Base-by-base conservation (phyloP, 2,329 filamentous ascomycete species). In the Chaetomium sp. region DNA sequence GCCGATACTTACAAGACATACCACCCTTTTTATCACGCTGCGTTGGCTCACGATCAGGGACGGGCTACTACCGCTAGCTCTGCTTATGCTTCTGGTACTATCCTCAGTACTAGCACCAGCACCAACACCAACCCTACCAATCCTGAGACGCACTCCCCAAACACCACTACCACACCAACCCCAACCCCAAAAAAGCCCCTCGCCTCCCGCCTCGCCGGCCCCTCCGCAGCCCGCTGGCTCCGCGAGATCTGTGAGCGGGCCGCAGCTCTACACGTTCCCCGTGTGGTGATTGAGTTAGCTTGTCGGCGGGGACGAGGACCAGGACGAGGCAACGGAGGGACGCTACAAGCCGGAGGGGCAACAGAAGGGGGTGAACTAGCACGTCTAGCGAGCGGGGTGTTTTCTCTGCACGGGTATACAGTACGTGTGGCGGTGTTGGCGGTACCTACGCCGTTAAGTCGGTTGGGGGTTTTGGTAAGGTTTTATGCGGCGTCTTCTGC, bases 1-100 rank as follows among this genome's bases (percentile, higher is more conserved):
- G 74, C 75, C 53, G 75, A 78, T 69, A 73, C 72, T 27, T 77
- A 76, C 71, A 78, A 78, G 62, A 70, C 71, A 4, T 73, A 76
- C 66, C 75, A 78, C 64, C 76, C 19, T 27, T 27, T 27, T 27
- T 27, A 27, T 27, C 19, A 27, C 19, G 19, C 19, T 27, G 19
- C 19, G 19, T 27, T 27, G 19, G 19, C 19, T 27, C 19, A 27
- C 19, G 19, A 27, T 27, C 19, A 27, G 19, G 19, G 19, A 27
- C 19, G 19, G 19, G 19, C 19, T 27, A 27, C 19, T 27, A 27
- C 19, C 19, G 19, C 19, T 27, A 27, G 19, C 19, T 27, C 19
- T 27, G 19, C 19, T 27, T 27, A 27, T 27, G 19, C 19, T 27
- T 27, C 19, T 27, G 19, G 19, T 27, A 27, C 19, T 27, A 27